phyloP scores from a whole-genome alignment of 2,329 filamentous ascomycete genomes.

The Paecilomyces sp. region DNA sequence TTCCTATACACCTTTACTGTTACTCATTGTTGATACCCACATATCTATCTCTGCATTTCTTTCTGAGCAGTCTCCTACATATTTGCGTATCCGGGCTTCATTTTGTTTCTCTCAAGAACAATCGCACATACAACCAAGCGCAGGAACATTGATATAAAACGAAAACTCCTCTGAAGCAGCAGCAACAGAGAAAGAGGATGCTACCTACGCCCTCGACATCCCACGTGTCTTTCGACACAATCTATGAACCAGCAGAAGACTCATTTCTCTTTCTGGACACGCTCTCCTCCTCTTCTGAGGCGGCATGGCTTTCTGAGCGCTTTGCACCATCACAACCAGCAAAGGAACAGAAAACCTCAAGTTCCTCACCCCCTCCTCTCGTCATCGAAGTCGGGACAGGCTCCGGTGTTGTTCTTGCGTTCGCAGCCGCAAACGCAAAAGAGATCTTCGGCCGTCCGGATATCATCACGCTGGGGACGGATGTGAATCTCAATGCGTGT shows the following conservation, averaged over 20 bases:
- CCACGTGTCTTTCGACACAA: constrained; percentile 78
- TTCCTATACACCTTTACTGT: not conserved
- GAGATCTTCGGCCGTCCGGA: constrained; percentile 65
- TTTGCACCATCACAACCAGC: constrained; percentile 41
- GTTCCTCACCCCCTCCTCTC: constrained; percentile 45
- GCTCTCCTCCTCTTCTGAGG: constrained; percentile 65
- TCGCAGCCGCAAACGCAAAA: constrained; percentile 67
- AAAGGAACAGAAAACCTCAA: constrained; percentile 8
- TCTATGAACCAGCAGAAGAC: constrained; percentile 95
- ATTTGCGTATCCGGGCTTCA: too few relatives aligned
- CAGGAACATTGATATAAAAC: not conserved
- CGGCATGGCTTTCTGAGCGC: constrained; percentile 56
- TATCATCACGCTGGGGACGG: constrained; percentile 67
- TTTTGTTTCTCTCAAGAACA: not conserved
- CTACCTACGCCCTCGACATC: constrained; percentile 89
- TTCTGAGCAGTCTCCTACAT: too few relatives aligned
- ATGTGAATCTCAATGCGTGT: constrained; percentile 82
- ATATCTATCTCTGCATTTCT: too few relatives aligned
- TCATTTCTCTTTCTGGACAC: constrained; percentile 92
- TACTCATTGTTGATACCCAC: too few relatives aligned
- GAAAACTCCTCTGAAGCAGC: not conserved
- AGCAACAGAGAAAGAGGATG: constrained; percentile 46
- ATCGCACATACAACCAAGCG: not conserved
- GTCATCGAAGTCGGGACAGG: constrained; percentile 84
- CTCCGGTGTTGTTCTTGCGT: constrained; percentile 89